A percentile compares a stretch with the other conserved stretches of the same genome.
Conservation (phyloP, 352 stramenopile genomes). For the Globisporangium solare region DNA sequence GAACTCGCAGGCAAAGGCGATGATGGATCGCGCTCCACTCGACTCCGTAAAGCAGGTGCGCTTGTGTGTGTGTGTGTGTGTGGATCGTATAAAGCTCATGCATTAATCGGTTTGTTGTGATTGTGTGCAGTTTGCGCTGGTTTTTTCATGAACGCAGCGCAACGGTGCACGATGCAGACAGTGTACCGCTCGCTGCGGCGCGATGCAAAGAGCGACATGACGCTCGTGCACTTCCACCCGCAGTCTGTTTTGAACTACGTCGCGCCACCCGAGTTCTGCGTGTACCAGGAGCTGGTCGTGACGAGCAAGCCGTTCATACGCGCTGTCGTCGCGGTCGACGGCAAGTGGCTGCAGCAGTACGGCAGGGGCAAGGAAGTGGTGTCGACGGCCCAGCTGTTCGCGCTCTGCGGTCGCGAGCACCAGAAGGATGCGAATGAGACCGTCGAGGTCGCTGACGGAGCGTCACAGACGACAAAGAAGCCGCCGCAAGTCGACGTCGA, state of each 20-base stretch:
- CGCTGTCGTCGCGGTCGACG: constrained; percentile 39
- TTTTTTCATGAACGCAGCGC: constrained; percentile 63
- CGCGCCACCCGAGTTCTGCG: constrained; percentile 41
- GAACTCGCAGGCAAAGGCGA: background rate
- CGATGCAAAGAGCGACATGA: constrained; percentile 18
- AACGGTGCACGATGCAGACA: constrained; percentile 52
- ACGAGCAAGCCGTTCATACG: constrained; percentile 75
- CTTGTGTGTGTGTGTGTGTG: background rate
- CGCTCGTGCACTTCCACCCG: constrained; percentile 68
- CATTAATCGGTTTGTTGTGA: background rate
- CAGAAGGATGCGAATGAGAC: background rate
- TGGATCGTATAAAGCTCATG: too few species aligned
- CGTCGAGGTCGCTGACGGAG: background rate
- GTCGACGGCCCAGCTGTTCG: constrained; percentile 30
- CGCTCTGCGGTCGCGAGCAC: constrained; percentile 35
- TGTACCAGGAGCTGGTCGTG: constrained; percentile 73
- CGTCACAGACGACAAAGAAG: constrained; percentile 7
- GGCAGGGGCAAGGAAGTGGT: constrained; percentile 26
- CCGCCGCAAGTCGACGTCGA: constrained; percentile 16
- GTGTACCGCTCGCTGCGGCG: constrained; percentile 41
- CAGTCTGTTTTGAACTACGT: constrained; percentile 47
- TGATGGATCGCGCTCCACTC: constrained; percentile 22
- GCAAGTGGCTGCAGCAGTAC: constrained; percentile 48
- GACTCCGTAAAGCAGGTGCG: constrained; percentile 27
- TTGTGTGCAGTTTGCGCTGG: constrained; percentile 39